Evolutionary conservation across 2,329 filamentous ascomycete species (phyloP).

Genomic region (Reticulascus tulasneorum): DNA sequence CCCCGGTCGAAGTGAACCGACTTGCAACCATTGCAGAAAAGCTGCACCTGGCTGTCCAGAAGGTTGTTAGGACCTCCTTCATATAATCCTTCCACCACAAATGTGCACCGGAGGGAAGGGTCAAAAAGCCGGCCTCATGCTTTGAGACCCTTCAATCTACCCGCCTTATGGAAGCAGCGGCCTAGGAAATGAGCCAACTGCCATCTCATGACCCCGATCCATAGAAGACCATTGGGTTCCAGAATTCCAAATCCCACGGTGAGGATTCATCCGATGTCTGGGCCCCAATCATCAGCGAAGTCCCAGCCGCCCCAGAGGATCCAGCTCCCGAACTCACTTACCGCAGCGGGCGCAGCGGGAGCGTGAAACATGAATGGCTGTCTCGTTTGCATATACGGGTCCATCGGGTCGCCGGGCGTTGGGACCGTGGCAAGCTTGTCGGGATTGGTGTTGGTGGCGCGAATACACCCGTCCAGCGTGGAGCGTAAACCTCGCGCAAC

Average conservation of each 20-base stretch:
- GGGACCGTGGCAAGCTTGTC: constrained; percentile 25
- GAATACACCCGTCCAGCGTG: constrained; percentile 41
- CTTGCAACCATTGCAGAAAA: too few species aligned
- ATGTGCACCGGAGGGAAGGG: too few species aligned
- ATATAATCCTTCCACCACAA: too few species aligned
- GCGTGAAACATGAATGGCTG: constrained; percentile 24
- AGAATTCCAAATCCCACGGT: constrained; percentile 11
- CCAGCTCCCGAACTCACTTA: constrained; percentile 29
- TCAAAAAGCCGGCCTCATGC: too few species aligned
- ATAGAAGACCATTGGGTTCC: constrained; percentile 11
- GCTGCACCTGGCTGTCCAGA: too few species aligned
- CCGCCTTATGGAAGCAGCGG: too few species aligned
- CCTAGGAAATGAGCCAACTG: too few species aligned
- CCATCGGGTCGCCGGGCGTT: constrained; percentile 12
- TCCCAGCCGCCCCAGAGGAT: constrained; percentile 38
- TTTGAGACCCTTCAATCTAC: too few species aligned
- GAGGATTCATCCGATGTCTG: constrained; percentile 15
- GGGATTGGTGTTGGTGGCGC: constrained; percentile 37
- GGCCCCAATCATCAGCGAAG: constrained; percentile 17
- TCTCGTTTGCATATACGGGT: constrained; percentile 14
- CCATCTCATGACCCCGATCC: constrained; percentile 13
- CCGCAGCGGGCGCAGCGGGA: constrained; percentile 21
- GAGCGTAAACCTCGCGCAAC: constrained; percentile 36
- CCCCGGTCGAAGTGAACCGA: too few species aligned
- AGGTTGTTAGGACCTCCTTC: too few species aligned